A percentile compares a stretch with the other conserved stretches of the same genome.
These are phyloP conservation scores for Trichoderma afroharzianum DNA, from an alignment of 2,329 filamentous ascomycete species.

Conservation along the genomic window DNA sequence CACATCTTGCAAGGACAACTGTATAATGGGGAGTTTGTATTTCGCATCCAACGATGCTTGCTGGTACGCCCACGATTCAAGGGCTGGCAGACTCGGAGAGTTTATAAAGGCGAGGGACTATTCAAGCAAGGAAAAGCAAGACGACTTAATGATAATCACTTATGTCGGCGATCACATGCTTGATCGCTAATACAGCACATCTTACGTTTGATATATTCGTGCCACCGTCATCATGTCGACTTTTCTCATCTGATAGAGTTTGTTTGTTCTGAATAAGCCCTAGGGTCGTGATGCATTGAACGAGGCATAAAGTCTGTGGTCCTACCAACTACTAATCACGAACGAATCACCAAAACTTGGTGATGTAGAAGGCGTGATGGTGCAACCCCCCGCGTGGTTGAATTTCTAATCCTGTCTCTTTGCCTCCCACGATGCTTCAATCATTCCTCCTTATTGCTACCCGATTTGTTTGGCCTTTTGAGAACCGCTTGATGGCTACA, in stretches of 20 bases:
- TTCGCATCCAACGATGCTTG: neutral
- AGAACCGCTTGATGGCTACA: neutral
- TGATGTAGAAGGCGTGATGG: neutral
- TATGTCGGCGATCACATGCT: neutral
- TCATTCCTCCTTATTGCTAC: neutral
- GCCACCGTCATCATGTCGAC: neutral
- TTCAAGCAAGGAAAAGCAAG: neutral
- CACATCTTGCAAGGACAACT: neutral
- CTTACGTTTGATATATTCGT: neutral
- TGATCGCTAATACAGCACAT: constrained; percentile 5
- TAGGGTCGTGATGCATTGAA: neutral
- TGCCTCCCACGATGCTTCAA: neutral
- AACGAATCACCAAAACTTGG: neutral
- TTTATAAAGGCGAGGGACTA: neutral
- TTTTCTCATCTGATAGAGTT: neutral
- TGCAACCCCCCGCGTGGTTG: neutral
- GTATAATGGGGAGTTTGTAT: neutral
- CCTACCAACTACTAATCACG: neutral
- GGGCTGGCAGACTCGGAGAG: neutral
- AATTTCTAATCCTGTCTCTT: neutral
- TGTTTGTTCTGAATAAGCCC: neutral
- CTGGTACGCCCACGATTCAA: neutral
- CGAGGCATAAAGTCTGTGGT: neutral
- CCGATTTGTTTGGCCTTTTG: neutral
- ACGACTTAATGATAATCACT: constrained; percentile 17